Evolutionary conservation across 495 filamentous ascomycete genomes (phyloP), one percentile per base, ranked within the genome.

Genomic region (Aspergillus indologenus): DNA sequence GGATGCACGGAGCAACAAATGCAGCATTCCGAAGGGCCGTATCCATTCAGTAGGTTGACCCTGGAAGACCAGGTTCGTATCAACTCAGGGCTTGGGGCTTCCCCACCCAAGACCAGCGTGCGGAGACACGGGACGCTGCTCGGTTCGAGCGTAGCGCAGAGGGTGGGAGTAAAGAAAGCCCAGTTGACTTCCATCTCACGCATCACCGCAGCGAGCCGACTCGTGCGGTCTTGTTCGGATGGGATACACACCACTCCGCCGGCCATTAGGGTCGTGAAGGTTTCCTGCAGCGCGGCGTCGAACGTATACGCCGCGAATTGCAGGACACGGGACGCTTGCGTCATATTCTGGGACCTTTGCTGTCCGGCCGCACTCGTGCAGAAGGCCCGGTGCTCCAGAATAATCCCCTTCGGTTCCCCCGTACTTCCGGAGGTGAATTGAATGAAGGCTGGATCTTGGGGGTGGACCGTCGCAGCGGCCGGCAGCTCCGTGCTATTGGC

Each of bases 221-320:
- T 65, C 12, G 65, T 67, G 14, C 51, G 42, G 12, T 54, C 48
- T 21, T 61, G 31, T 14, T 67, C 57, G 1, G 59, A 47, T 6
- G 64, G 61, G 17, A 69, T 60, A 51, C 66, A 71, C 2, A 71
- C n/a, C 48, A 56, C 57, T 15, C 56, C 68, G 18, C 68, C 66
- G n/a, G 26, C 47, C 5, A 58, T 20, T 3, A 67, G 43, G 2
- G 57, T 58, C 34, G 55, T 53, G 21, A 68, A 58, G 21, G 65
- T 55, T 21, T 67, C 63, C 3, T 47, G 49, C n/a, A 58, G 22
- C 5, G 49, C 54, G 9, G 49, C 62, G 54, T 68, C 67, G 46
- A 68, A 69, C 6, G 61, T 59, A 44, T 66, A 65, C 9, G 62
- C 60, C 5, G 59, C 29, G 48, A 87, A 79, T 48, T 86, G 82